Evolutionary conservation across 306 rosid genomes (phyloP).

Genomic region (Canavalia gladiata): DNA sequence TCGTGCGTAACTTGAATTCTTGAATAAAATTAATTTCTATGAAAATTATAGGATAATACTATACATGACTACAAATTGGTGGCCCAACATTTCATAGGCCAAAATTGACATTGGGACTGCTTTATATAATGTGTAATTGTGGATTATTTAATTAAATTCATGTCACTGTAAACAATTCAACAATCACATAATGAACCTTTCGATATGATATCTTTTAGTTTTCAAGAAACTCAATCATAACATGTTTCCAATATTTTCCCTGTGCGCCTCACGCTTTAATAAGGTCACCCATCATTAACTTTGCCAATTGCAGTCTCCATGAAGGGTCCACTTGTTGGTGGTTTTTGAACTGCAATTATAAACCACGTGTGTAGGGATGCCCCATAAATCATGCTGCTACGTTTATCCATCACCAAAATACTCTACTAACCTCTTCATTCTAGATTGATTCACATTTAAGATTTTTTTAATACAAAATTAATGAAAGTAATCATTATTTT

Average conservation of each 20-base stretch:
- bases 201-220: conserved; percentile 38
- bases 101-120: conserved; percentile 28
- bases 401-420: neutral
- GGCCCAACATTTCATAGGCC: conserved; percentile 19
- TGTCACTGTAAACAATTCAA: conserved; percentile 40
- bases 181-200: conserved; percentile 38
- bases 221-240: conserved; percentile 51
- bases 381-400: neutral
- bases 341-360: conserved; percentile 38
- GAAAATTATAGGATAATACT: neutral
- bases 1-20: conserved; percentile 39
- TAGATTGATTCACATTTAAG: no score
- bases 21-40: conserved; percentile 15
- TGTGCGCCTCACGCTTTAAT: conserved; percentile 24
- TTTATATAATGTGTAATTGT: neutral
- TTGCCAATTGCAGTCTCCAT: conserved; percentile 3
- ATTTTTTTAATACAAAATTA: no score
- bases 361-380: conserved; percentile 22
- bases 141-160: neutral
- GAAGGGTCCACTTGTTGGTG: conserved; percentile 45
- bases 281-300: conserved; percentile 41
- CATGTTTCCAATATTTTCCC: conserved; percentile 42
- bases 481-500: no score
- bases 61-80: neutral
- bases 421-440: no score